Conservation (phyloP, 2,329 filamentous ascomycete genomes). For the Diaporthe sp. region DNA sequence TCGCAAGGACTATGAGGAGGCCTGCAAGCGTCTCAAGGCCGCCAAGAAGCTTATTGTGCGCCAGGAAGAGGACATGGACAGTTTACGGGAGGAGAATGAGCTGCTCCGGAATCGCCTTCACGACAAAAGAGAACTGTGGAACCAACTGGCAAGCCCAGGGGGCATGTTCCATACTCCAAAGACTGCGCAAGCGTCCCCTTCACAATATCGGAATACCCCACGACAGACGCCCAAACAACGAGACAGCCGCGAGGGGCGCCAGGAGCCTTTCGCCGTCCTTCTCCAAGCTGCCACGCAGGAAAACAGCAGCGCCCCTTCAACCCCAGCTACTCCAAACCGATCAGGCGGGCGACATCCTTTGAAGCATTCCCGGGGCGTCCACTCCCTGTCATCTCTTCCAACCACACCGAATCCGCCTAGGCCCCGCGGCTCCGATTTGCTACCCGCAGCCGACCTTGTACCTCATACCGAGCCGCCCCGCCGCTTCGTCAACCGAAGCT, state of each 20-base stretch:
- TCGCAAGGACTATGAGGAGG: conserved; percentile 70
- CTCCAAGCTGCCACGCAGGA: conserved; percentile 85
- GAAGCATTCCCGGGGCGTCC: conserved; percentile 79
- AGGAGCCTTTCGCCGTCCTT: conserved; percentile 80
- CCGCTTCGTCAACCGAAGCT: conserved; percentile 51
- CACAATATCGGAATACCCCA: conserved; percentile 58
- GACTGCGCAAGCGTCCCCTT: conserved; percentile 55
- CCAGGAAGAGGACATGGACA: conserved; percentile 78
- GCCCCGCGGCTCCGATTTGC: conserved; percentile 60
- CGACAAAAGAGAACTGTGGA: conserved; percentile 89
- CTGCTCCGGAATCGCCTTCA: conserved; percentile 85
- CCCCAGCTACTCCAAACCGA: conserved; percentile 64
- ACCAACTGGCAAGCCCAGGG: conserved; percentile 80
- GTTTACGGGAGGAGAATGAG: conserved; percentile 79
- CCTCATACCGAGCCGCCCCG: conserved; percentile 68
- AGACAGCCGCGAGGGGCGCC: conserved; percentile 53
- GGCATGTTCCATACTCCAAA: conserved; percentile 73
- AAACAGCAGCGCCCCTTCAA: conserved; percentile 79
- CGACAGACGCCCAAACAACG: conserved; percentile 61
- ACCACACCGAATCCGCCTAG: conserved; percentile 73
- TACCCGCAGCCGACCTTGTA: conserved; percentile 72
- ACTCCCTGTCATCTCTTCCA: conserved; percentile 87
- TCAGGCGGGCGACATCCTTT: conserved; percentile 58
- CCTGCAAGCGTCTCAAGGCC: conserved; percentile 74
- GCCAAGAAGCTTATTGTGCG: conserved; percentile 84